A percentile compares a stretch with the other conserved stretches of the same genome.
Conservation (phyloP, 768 basidiomycete species). For the Kwoniella botswanensis region DNA sequence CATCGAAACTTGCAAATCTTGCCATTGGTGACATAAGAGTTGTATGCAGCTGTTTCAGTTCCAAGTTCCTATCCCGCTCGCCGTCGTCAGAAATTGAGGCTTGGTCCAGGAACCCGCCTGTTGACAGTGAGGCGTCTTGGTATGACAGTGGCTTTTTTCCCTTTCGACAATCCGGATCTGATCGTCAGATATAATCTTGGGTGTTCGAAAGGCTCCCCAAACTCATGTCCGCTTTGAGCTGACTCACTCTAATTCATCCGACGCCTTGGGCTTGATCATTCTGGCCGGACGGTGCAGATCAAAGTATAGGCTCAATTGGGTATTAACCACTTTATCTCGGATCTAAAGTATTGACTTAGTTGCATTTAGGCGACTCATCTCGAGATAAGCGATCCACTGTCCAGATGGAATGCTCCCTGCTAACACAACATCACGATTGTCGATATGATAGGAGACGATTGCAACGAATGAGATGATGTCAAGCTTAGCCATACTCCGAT, state of each 20-base stretch:
- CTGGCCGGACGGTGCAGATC: background rate
- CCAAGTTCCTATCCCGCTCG: slow-evolving; percentile 2
- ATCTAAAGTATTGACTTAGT: background rate
- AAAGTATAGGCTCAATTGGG: background rate
- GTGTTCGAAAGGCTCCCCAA: background rate
- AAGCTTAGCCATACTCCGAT: no score
- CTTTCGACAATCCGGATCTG: background rate
- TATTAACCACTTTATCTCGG: background rate
- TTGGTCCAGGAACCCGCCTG: slow-evolving; percentile 1
- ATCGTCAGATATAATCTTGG: no score
- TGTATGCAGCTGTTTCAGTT: no score
- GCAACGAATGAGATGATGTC: no score
- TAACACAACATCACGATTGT: no score
- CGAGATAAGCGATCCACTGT: background rate
- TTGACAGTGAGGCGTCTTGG: background rate
- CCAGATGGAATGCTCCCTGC: no score
- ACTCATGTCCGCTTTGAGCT: background rate
- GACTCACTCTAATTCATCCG: no score
- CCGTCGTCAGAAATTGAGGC: background rate
- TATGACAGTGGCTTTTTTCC: background rate
- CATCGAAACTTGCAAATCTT: no score
- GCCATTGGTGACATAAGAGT: no score
- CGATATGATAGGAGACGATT: no score
- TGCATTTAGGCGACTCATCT: background rate
- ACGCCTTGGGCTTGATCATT: no score